A percentile compares a stretch with the other conserved stretches of the same genome.
These are phyloP conservation scores for Triticum aestivum DNA, from an alignment of 176 grass and related monocot species.

Conservation along the genomic window IWGSC_CS_RefSeq_v2.1 NC_057805.1:11093337-11093836, in stretches of 20 bases:
- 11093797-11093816: slow-evolving; percentile 30
- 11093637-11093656: slow-evolving; percentile 64
- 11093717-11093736: background rate
- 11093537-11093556: slow-evolving; percentile 26
- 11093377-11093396: slow-evolving; percentile 32
- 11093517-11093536: background rate
- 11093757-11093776: slow-evolving; percentile 36
- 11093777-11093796: slow-evolving; percentile 46
- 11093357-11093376: slow-evolving; percentile 74
- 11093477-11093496: background rate
- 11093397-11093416: slow-evolving; percentile 64
- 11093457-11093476: slow-evolving; percentile 4
- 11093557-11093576: slow-evolving; percentile 43
- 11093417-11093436: slow-evolving; percentile 47
- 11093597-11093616: slow-evolving; percentile 42
- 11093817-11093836: slow-evolving; percentile 45
- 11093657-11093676: slow-evolving; percentile 49
- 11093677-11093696: background rate
- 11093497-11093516: background rate
- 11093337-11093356: slow-evolving; percentile 58
- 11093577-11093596: slow-evolving; percentile 60
- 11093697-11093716: background rate
- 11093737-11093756: background rate
- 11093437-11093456: slow-evolving; percentile 64
- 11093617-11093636: slow-evolving; percentile 59